phyloP scores from a whole-genome alignment of 768 basidiomycete species.

The Gloeopeniophorella convolvens region DNA sequence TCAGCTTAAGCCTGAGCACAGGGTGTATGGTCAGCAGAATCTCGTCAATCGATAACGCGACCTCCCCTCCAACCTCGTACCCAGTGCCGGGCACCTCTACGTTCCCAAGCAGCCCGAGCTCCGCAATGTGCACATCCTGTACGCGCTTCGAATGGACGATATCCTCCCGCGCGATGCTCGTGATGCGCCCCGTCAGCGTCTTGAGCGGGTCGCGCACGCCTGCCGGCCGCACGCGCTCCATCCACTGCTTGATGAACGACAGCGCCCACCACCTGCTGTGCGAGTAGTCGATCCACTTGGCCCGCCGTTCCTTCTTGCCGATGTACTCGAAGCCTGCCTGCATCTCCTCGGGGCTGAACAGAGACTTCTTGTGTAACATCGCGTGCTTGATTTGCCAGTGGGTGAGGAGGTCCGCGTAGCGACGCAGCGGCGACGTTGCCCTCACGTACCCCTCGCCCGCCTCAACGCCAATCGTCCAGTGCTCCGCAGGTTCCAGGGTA shows the following conservation, averaged over 20 bases:
- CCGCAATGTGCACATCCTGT: slow-evolving; percentile 25
- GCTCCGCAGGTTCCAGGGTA: slow-evolving; percentile 49
- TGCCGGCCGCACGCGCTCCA: slow-evolving; percentile 21
- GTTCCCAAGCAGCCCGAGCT: slow-evolving; percentile 25
- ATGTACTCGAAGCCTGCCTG: slow-evolving; percentile 35
- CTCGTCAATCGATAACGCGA: slow-evolving; percentile 25
- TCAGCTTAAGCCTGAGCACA: not conserved
- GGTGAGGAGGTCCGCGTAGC: slow-evolving; percentile 70
- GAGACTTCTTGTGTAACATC: slow-evolving; percentile 39
- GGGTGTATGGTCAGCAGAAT: slow-evolving; percentile 23
- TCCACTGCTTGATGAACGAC: slow-evolving; percentile 34
- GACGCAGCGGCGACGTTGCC: slow-evolving; percentile 81
- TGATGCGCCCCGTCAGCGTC: slow-evolving; percentile 23
- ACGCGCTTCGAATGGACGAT: slow-evolving; percentile 6
- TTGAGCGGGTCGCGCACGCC: slow-evolving; percentile 27
- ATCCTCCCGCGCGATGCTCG: slow-evolving; percentile 19
- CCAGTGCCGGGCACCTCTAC: slow-evolving; percentile 11
- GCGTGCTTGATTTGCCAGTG: slow-evolving; percentile 94
- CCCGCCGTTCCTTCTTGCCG: slow-evolving; percentile 31
- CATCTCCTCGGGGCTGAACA: slow-evolving; percentile 45
- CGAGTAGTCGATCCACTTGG: slow-evolving; percentile 26
- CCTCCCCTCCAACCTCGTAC: slow-evolving; percentile 25
- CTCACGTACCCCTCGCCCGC: slow-evolving; percentile 76
- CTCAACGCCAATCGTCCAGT: slow-evolving; percentile 63
- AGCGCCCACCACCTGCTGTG: slow-evolving; percentile 38